These are phyloP conservation scores for Gillenia trifoliata DNA, from an alignment of 306 rosid species.

Conservation along the genomic window DNA sequence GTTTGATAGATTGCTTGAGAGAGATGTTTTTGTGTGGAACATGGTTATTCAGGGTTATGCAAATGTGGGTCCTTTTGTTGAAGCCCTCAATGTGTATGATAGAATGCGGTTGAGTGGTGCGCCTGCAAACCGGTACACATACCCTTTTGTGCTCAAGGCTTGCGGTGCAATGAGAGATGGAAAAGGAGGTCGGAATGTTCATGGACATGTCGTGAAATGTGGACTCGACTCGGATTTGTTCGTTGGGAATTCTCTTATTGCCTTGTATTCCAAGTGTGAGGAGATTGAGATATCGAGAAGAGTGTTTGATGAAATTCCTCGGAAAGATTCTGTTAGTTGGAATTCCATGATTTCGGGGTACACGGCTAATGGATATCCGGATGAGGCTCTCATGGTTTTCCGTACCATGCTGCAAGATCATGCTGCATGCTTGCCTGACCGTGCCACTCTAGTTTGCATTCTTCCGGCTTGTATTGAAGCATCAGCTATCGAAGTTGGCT, in stretches of 20 bases:
- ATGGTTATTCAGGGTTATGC: constrained; percentile 69
- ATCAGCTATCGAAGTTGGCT: constrained; percentile 52
- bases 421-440: constrained; percentile 34
- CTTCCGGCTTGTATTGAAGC: constrained; percentile 61
- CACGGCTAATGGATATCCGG: constrained; percentile 34
- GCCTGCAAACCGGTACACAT: constrained; percentile 50
- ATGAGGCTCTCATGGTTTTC: constrained; percentile 53
- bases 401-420: constrained; percentile 37
- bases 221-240: constrained; percentile 66
- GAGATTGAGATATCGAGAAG: constrained; percentile 43
- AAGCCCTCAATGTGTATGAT: constrained; percentile 45
- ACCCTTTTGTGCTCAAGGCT: constrained; percentile 74
- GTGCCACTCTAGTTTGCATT: constrained; percentile 53
- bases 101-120: constrained; percentile 41
- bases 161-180: constrained; percentile 48
- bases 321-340: constrained; percentile 60
- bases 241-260: constrained; percentile 51
- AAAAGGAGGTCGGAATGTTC: constrained; percentile 46
- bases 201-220: constrained; percentile 55
- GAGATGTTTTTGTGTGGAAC: constrained; percentile 77
- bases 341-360: constrained; percentile 75
- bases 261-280: constrained; percentile 55
- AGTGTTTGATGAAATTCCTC: constrained; percentile 52
- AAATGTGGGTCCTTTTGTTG: constrained; percentile 50
- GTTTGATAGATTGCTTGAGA: constrained; percentile 59